These are phyloP conservation scores for Coemansia sp. DNA, from an alignment of 192 early-diverging fungal genomes.

Conservation along the genomic window DNA sequence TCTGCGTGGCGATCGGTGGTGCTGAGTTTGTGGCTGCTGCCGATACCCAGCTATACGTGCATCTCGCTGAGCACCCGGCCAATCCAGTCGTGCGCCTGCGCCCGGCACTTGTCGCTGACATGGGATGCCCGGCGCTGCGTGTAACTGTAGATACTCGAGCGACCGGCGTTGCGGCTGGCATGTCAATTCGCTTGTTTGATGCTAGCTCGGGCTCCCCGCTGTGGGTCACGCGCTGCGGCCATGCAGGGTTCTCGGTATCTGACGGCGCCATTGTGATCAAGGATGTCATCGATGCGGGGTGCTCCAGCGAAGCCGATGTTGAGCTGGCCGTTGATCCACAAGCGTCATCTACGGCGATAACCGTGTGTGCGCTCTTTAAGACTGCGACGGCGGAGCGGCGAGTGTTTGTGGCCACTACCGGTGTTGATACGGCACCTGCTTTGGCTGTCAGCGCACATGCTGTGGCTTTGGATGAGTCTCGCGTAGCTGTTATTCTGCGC, in stretches of 20 bases:
- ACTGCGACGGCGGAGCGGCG: conserved; percentile 4
- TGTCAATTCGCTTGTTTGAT: conserved; percentile 34
- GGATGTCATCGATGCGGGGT: conserved; percentile 5
- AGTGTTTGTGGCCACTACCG: conserved; percentile 14
- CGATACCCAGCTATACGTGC: conserved; percentile 15
- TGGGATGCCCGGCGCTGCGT: conserved; percentile 16
- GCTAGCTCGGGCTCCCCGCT: conserved; percentile 6
- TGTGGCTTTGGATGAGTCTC: neutral
- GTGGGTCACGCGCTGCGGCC: conserved; percentile 5
- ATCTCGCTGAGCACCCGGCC: conserved; percentile 27
- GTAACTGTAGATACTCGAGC: conserved; percentile 9
- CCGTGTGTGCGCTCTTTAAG: conserved; percentile 25
- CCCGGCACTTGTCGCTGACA: neutral
- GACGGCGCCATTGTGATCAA: conserved; percentile 23
- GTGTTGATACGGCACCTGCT: conserved; percentile 25
- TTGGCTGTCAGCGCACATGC: conserved; percentile 13
- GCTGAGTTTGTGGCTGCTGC: conserved; percentile 25
- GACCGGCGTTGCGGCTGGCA: conserved; percentile 14
- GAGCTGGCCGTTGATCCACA: conserved; percentile 6
- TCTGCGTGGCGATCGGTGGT: conserved; percentile 22
- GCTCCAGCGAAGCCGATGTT: neutral
- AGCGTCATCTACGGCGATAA: neutral
- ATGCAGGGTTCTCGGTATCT: neutral
- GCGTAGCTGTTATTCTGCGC: conserved; percentile 15
- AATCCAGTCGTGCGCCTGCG: neutral